Percentiles rank a stretch among this genome's conserved stretches.
phyloP scores from a whole-genome alignment of 2,329 filamentous ascomycete genomes.

The Trichoderma guizhouense region DNA sequence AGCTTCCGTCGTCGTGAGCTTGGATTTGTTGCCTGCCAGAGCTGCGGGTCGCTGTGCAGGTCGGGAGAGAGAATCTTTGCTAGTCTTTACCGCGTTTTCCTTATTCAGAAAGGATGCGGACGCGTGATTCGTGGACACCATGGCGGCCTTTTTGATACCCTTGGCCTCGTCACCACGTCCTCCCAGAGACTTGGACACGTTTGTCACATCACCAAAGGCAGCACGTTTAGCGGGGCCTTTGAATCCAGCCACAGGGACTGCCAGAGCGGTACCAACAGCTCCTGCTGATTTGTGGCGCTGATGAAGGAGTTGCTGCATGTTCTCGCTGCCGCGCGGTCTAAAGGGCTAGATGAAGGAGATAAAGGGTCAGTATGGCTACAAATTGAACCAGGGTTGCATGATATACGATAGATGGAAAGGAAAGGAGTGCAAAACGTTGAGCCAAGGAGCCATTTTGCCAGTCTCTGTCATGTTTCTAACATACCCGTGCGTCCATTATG shows the following conservation, averaged over 20 bases:
- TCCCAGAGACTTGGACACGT: conserved; percentile 47
- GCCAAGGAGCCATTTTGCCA: background rate
- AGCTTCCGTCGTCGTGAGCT: conserved; percentile 25
- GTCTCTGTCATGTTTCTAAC: conserved; percentile 20
- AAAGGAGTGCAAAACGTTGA: background rate
- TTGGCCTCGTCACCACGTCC: conserved; percentile 35
- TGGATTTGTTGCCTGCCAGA: conserved; percentile 22
- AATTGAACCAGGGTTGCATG: background rate
- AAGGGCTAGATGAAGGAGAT: conserved; percentile 33
- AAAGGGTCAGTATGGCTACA: background rate
- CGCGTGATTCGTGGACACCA: conserved; percentile 27
- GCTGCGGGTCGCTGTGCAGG: conserved; percentile 34
- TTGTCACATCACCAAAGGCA: conserved; percentile 80
- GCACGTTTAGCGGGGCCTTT: conserved; percentile 64
- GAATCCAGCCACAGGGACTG: conserved; percentile 28
- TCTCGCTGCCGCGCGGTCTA: conserved; percentile 48
- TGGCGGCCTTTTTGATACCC: conserved; percentile 31
- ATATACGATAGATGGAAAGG: background rate
- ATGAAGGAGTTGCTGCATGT: conserved; percentile 59
- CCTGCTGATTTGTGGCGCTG: conserved; percentile 79
- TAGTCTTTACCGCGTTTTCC: conserved; percentile 39
- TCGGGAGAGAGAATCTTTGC: conserved; percentile 38
- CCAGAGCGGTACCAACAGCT: conserved; percentile 43
- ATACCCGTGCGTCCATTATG: conserved; percentile 37
- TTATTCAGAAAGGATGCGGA: conserved; percentile 36